Evolutionary conservation across 495 filamentous ascomycete genomes (phyloP).

Genomic region (Evernia prunastri): DNA sequence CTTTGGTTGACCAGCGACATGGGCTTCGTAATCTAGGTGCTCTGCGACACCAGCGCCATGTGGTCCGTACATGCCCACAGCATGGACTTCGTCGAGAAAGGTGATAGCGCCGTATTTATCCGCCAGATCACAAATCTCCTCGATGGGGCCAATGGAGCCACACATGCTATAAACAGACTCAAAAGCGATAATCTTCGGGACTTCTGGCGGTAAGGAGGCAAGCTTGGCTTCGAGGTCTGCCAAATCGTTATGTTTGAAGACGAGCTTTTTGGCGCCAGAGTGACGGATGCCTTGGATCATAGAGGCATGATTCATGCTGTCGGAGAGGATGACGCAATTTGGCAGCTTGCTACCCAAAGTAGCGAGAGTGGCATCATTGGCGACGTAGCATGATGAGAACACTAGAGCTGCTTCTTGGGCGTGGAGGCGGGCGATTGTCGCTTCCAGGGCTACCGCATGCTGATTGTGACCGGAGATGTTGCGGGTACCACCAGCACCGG

Average conservation of each 20-base stretch:
- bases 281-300: conserved; percentile 99
- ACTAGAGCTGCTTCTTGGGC: conserved; percentile 89
- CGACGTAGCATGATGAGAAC: conserved; percentile 95
- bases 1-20: conserved; percentile 50
- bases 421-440: conserved; percentile 77
- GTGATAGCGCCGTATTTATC: conserved; percentile 97
- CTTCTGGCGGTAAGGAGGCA: conserved; percentile 70
- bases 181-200: conserved; percentile 97
- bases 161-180: conserved; percentile 99
- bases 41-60: conserved; percentile 95
- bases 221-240: conserved; percentile 85
- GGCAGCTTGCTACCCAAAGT: conserved; percentile 94
- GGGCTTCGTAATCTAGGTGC: conserved; percentile 81
- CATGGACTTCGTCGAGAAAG: conserved; percentile 97
- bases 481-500: conserved; percentile 89
- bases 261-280: conserved; percentile 91
- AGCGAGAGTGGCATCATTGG: conserved; percentile 95
- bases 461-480: conserved; percentile 98
- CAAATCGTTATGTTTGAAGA: conserved; percentile 97
- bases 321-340: conserved; percentile 90
- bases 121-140: conserved; percentile 88
- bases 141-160: conserved; percentile 91
- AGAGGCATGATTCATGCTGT: conserved; percentile 93
- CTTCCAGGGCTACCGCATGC: conserved; percentile 82
- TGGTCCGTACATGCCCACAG: conserved; percentile 98